phyloP scores from a whole-genome alignment of 106 monocot species.

The Apostasia ramifera region DNA sequence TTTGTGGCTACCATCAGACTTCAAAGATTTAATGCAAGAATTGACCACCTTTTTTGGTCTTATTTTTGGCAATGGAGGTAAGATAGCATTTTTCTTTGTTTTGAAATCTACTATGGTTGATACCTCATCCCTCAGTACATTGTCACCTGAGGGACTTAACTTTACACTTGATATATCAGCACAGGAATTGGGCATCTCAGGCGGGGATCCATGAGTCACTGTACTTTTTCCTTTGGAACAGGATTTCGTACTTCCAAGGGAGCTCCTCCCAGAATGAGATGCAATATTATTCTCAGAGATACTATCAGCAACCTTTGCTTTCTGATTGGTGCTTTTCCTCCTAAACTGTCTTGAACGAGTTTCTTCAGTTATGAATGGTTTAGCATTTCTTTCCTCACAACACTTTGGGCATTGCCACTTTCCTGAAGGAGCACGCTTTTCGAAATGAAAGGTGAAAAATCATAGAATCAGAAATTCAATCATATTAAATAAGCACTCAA shows the following conservation, averaged over 20 bases:
- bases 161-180: conserved; percentile 29
- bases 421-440: conserved; percentile 69
- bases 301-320: conserved; percentile 21
- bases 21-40: conserved; percentile 20
- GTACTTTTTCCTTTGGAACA: conserved; percentile 37
- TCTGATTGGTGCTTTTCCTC: conserved; percentile 34
- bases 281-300: conserved; percentile 16
- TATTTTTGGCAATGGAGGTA: conserved; percentile 17
- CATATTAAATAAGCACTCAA: background rate
- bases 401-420: conserved; percentile 82
- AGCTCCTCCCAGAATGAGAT: conserved; percentile 15
- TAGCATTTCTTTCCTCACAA: conserved; percentile 35
- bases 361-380: conserved; percentile 20
- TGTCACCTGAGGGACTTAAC: conserved; percentile 21
- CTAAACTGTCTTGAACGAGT: conserved; percentile 37
- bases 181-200: conserved; percentile 21
- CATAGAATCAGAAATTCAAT: background rate
- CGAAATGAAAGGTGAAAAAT: conserved; percentile 8
- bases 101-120: conserved; percentile 6
- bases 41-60: conserved; percentile 21
- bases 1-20: conserved; percentile 15
- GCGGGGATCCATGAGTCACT: conserved; percentile 4
- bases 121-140: conserved; percentile 13
- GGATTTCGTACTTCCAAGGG: conserved; percentile 16
- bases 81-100: conserved; percentile 15